Conservation (phyloP, 805 yeast genomes). For the Wickerhamomyces sydowiorum region DNA sequence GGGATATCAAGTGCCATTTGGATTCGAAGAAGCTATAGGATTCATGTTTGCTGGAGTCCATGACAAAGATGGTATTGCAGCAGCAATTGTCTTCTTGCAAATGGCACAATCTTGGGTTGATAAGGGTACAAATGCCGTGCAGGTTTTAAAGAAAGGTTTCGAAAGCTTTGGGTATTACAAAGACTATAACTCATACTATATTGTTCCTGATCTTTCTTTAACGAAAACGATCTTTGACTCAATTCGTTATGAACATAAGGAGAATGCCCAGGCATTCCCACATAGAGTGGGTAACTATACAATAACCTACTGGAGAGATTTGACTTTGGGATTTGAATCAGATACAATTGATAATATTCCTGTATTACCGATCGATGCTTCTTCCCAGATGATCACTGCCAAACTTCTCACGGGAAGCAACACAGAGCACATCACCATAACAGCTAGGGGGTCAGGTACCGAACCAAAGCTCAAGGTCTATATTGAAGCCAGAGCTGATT, state of each 20-base stretch:
- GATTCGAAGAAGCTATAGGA: slow-evolving; percentile 94
- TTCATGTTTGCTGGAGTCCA: slow-evolving; percentile 81
- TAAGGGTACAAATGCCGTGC: slow-evolving; percentile 34
- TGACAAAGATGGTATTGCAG: slow-evolving; percentile 92
- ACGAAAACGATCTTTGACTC: slow-evolving; percentile 51
- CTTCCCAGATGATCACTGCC: slow-evolving; percentile 85
- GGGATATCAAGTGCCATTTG: slow-evolving; percentile 78
- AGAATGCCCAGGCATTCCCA: slow-evolving; percentile 30
- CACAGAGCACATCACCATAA: slow-evolving; percentile 53
- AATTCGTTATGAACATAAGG: slow-evolving; percentile 34
- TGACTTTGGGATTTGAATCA: slow-evolving; percentile 79
- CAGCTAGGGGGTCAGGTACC: slow-evolving; percentile 93
- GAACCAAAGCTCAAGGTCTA: slow-evolving; percentile 93
- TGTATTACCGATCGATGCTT: slow-evolving; percentile 58
- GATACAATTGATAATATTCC: slow-evolving; percentile 54
- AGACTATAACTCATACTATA: slow-evolving; percentile 83
- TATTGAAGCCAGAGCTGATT: slow-evolving; percentile 63
- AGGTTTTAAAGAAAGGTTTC: slow-evolving; percentile 54
- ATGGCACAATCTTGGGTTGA: slow-evolving; percentile 49
- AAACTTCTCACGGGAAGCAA: slow-evolving; percentile 27
- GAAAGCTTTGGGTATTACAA: slow-evolving; percentile 72
- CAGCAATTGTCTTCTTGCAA: slow-evolving; percentile 71
- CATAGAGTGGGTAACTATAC: slow-evolving; percentile 45
- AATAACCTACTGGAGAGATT: slow-evolving; percentile 72
- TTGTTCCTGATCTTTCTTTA: slow-evolving; percentile 45